phyloP scores from a whole-genome alignment of 345 rosid genomes.

The Chamaenerion angustifolium region DNA sequence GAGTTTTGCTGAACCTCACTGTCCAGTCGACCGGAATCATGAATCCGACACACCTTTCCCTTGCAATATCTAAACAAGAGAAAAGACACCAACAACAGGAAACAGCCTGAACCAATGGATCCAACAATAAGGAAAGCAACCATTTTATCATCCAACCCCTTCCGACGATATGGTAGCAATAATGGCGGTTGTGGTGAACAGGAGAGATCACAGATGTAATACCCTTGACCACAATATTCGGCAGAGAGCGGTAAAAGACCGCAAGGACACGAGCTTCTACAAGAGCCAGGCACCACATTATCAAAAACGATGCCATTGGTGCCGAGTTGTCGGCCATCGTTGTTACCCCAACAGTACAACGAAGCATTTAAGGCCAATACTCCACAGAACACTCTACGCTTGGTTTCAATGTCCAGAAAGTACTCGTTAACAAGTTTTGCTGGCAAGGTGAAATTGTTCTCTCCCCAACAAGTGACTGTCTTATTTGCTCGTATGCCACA shows the following conservation, averaged over 20 bases:
- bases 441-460: conserved; percentile 34
- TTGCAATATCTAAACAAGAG: conserved; percentile 28
- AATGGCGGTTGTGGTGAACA: conserved; percentile 4
- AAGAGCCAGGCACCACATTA: conserved; percentile 41
- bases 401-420: conserved; percentile 42
- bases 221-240: conserved; percentile 16
- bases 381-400: conserved; percentile 49
- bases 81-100: conserved; percentile 24
- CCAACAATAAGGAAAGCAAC: conserved; percentile 46
- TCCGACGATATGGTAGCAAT: not conserved
- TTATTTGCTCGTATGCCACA: conserved; percentile 36
- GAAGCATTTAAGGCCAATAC: conserved; percentile 18
- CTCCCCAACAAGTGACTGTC: conserved; percentile 57
- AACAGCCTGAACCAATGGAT: conserved; percentile 35
- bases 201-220: conserved; percentile 8
- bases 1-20: conserved; percentile 10
- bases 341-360: conserved; percentile 63
- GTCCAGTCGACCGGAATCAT: conserved; percentile 58
- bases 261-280: conserved; percentile 25
- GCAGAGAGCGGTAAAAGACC: conserved; percentile 13
- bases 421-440: not conserved
- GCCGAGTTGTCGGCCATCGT: conserved; percentile 10
- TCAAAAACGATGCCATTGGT: conserved; percentile 24
- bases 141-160: conserved; percentile 18
- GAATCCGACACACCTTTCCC: conserved; percentile 38